Evolutionary conservation across 306 rosid species (phyloP), one percentile per base, ranked within the genome.

Genomic region (Cajanus cajan): DNA sequence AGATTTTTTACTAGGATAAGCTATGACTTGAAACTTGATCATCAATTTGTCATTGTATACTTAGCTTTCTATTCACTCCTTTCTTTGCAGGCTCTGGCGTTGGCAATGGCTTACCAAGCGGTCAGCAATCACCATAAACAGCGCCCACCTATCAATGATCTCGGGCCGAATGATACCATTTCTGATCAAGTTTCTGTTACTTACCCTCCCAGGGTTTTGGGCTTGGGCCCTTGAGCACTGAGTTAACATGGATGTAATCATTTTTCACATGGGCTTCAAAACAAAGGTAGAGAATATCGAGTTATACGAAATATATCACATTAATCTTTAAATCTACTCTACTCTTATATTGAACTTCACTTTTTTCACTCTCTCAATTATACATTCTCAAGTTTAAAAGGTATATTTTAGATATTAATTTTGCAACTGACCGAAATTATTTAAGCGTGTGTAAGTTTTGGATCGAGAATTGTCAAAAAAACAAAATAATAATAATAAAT

Each of bases 101-200:
- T 91, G 86, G 97, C 92, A 78, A 85, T 91, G 91, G 92, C 95
- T 22, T 91, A 90, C 78, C 96, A 93, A 71, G 77, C 77, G 59
- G 90, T 36, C 39, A 90, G 93, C n/a, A 55, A 90, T 74, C 93
- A 90, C 88, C 93, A 90, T 65, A 88, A 68, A 72, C 86, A 89
- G 76, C 85, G 85, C 2, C 95, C 92, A 13, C 95, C 91, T 2
- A 82, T 87, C 13, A 73, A 87, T 72, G 73, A 93, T 85, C 85
- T 91, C 22, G 92, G 94, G 13, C 90, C 90, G 1, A 65, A 87
- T 47, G 90, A 88, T 74, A 34, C 18, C 43, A 72, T 88, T 64
- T 70, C 74, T 16, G 68, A 85, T 57, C 83, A 80, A 18, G 77
- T 84, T 10, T 8, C 10, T 71, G 81, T 15, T 65, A 31, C 68